Base-by-base conservation (phyloP, 345 rosid genomes). In the Corchorus olitorius region DNA sequence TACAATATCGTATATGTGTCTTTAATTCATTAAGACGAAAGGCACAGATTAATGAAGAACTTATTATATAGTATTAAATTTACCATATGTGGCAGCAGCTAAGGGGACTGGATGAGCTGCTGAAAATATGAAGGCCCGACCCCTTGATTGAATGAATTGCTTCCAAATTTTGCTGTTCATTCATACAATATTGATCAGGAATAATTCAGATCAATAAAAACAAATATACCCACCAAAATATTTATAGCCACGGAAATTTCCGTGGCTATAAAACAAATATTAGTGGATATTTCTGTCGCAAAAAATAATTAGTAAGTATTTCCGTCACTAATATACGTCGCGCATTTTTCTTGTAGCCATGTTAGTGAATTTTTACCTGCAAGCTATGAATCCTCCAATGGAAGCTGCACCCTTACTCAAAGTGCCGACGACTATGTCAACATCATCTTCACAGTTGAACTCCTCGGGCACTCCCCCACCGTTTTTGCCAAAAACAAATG, bases 361-460 rank as follows among this genome's bases (percentile, higher is more conserved):
- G n/a, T n/a, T n/a, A n/a, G n/a, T n/a, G n/a, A n/a, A n/a, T n/a
- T n/a, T n/a, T n/a, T 27, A 27, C 27, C 98, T 93, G 97, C 99
- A 95, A 33, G 97, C 88, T 34, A 93, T 81, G 83, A 93, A 95
- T 65, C 99, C 99, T 15, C 98, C 99, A 74, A 87, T 93, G 89
- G 94, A 92, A 80, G 94, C 96, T 61, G 94, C 98, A 55, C 96
- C 99, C 74, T 95, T 95, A 74, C 99, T 95, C 78, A 95, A 76
- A 71, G 99, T 93, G 72, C 97, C 99, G 17, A 95, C 78, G 50
- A 92, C 89, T 78, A 93, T 72, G 82, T 95, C 99, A 76, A 95
- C 85, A 64, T 92, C 92, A 8, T 73, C 67, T 82, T 93, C 98
- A 84, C 98, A 93, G 62, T 90, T 75, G 81, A 87, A 95, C 76